A percentile compares a stretch with the other conserved stretches of the same genome.
phyloP scores from a whole-genome alignment of 106 monocot species.

The Vanilla planifolia region DNA sequence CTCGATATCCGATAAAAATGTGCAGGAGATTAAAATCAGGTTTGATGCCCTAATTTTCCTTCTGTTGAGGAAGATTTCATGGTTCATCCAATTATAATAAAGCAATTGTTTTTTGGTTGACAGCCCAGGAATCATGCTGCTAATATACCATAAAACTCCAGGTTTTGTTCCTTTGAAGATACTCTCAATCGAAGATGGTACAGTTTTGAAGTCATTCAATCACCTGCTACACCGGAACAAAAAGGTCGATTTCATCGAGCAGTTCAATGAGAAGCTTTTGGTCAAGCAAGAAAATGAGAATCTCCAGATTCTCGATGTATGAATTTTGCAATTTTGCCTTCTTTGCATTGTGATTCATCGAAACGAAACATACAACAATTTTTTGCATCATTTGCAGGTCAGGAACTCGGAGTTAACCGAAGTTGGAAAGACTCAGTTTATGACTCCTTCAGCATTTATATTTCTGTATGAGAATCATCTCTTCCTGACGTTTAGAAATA shows the following conservation, averaged over 20 bases:
- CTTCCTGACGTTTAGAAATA: constrained; percentile 70
- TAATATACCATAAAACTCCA: constrained; percentile 49
- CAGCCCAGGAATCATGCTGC: constrained; percentile 69
- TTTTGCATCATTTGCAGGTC: constrained; percentile 25
- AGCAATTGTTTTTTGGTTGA: constrained; percentile 3
- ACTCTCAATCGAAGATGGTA: constrained; percentile 76
- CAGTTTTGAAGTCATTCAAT: constrained; percentile 52
- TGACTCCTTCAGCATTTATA: constrained; percentile 81
- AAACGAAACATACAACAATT: background rate
- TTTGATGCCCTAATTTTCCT: constrained; percentile 34
- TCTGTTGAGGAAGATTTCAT: background rate
- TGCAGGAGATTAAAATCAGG: constrained; percentile 97
- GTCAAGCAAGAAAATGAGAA: constrained; percentile 84
- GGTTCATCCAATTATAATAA: background rate
- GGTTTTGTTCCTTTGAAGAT: constrained; percentile 52
- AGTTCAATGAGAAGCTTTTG: constrained; percentile 79
- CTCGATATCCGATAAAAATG: constrained; percentile 79
- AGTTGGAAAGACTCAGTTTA: constrained; percentile 58
- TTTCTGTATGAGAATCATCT: constrained; percentile 84
- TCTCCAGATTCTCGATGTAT: constrained; percentile 74
- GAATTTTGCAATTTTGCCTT: background rate
- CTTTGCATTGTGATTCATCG: background rate
- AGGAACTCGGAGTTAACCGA: constrained; percentile 55
- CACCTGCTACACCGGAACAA: constrained; percentile 59
- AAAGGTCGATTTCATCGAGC: constrained; percentile 72